These are phyloP conservation scores for Hordeum pubiflorum DNA, from an alignment of 202 grass and related monocot species.

Conservation along the genomic window DNA sequence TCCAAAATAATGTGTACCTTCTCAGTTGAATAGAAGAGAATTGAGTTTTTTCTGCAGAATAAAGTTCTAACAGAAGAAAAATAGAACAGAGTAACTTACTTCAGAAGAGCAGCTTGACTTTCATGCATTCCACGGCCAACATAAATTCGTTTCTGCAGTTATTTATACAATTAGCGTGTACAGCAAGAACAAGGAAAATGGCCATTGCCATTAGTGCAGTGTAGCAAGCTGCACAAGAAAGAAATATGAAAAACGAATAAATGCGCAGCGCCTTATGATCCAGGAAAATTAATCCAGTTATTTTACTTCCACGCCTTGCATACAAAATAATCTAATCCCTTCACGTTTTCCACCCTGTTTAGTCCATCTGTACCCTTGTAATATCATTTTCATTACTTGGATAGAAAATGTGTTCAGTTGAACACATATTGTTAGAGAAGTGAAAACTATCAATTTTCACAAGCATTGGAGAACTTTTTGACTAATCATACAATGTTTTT, in stretches of 20 bases:
- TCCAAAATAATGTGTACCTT: constrained; percentile 92
- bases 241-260: background rate
- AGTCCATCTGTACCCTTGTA: background rate
- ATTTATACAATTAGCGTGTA: constrained; percentile 5
- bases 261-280: background rate
- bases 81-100: constrained; percentile 49
- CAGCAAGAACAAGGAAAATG: background rate
- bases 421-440: constrained; percentile 4
- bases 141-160: constrained; percentile 69
- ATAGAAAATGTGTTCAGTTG: background rate
- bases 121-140: constrained; percentile 98
- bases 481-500: background rate
- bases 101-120: constrained; percentile 75
- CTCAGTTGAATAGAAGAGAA: constrained; percentile 38
- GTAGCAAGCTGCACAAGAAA: background rate
- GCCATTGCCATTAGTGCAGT: background rate
- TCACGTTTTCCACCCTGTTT: background rate
- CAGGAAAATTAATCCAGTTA: background rate
- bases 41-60: constrained; percentile 7
- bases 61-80: background rate
- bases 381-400: background rate
- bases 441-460: background rate
- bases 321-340: background rate
- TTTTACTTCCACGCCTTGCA: background rate
- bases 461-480: background rate